These are phyloP conservation scores for Forsythia viridissima DNA, from an alignment of 257 asterid genomes.

Conservation along the genomic window DNA sequence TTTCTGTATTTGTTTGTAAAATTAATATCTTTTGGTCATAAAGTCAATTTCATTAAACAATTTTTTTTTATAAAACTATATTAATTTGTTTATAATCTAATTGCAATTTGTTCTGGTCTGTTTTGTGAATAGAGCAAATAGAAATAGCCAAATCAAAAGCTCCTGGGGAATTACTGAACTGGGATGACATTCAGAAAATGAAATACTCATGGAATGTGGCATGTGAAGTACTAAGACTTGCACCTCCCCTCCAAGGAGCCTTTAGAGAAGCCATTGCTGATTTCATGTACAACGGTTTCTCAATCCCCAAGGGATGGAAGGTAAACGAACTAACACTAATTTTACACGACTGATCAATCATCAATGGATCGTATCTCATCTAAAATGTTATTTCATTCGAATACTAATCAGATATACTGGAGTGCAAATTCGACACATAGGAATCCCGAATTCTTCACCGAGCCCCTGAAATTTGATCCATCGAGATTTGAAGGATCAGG, in stretches of 20 bases:
- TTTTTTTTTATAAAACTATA: too few relatives aligned
- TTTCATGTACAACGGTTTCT: slow-evolving; percentile 52
- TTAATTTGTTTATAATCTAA: not conserved
- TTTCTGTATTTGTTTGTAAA: too few relatives aligned
- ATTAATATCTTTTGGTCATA: not conserved
- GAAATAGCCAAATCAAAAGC: slow-evolving; percentile 47
- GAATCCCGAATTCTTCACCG: slow-evolving; percentile 32
- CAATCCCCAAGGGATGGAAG: slow-evolving; percentile 69
- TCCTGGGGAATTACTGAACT: slow-evolving; percentile 41
- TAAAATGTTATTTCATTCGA: too few relatives aligned
- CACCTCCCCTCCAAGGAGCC: slow-evolving; percentile 62
- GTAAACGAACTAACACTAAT: slow-evolving; percentile 14
- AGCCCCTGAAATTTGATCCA: slow-evolving; percentile 44
- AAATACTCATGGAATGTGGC: slow-evolving; percentile 68
- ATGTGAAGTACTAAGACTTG: slow-evolving; percentile 54
- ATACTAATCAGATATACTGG: slow-evolving; percentile 40
- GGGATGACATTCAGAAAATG: slow-evolving; percentile 61
- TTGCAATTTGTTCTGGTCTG: not conserved
- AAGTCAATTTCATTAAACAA: too few relatives aligned
- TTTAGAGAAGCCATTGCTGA: slow-evolving; percentile 53
- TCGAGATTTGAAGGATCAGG: slow-evolving; percentile 46
- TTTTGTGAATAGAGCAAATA: slow-evolving; percentile 50
- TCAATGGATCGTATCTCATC: too few relatives aligned
- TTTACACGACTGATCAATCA: too few relatives aligned
- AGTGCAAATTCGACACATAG: slow-evolving; percentile 48